Conservation (phyloP, 306 rosid genomes). For the Cyamopsis tetragonoloba region DNA sequence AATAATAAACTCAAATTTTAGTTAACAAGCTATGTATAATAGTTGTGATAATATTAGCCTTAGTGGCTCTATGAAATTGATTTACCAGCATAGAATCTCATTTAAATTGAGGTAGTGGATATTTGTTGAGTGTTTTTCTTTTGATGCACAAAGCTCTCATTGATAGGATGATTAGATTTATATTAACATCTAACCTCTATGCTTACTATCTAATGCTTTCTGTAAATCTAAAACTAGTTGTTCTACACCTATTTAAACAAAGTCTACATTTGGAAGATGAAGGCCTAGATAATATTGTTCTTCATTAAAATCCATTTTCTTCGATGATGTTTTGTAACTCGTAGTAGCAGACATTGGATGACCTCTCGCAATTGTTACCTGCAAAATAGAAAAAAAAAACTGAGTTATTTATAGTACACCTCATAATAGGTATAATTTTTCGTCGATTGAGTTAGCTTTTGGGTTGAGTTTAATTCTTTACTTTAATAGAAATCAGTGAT, state of each 20-base stretch:
- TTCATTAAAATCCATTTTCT: conserved; percentile 36
- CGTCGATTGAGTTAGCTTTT: too few relatives aligned
- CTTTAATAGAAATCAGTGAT: too few relatives aligned
- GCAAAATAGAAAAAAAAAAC: conserved; percentile 17
- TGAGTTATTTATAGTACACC: too few relatives aligned
- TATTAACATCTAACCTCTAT: not conserved
- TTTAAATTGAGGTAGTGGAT: not conserved
- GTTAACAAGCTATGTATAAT: too few relatives aligned
- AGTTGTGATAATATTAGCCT: too few relatives aligned
- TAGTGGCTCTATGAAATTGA: not conserved
- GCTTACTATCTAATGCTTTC: too few relatives aligned
- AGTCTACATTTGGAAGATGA: conserved; percentile 54
- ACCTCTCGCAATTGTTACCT: conserved; percentile 68
- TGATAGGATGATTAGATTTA: not conserved
- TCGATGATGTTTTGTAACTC: conserved; percentile 46
- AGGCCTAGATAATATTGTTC: conserved; percentile 51
- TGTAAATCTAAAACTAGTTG: conserved; percentile 40
- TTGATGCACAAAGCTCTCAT: not conserved
- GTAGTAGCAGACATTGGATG: conserved; percentile 53
- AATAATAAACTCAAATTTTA: too few relatives aligned
- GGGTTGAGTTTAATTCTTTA: too few relatives aligned
- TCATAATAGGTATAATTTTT: too few relatives aligned
- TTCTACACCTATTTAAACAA: conserved; percentile 43
- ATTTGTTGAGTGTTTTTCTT: not conserved
- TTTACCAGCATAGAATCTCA: not conserved